These are phyloP conservation scores for Tetrahymena malaccensis DNA, from an alignment of 73 alveolate species.

Conservation along the genomic window DNA sequence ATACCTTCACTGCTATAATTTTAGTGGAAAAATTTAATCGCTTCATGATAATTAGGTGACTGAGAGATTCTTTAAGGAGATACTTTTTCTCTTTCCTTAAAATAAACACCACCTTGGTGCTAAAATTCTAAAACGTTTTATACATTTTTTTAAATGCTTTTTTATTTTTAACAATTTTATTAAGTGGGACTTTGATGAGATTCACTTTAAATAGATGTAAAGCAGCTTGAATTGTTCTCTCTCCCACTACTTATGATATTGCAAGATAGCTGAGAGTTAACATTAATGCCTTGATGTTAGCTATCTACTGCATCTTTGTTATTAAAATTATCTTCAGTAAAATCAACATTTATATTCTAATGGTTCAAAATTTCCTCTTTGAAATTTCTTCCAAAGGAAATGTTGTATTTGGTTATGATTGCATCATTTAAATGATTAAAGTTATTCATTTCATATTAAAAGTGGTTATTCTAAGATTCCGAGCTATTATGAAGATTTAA, in stretches of 20 bases:
- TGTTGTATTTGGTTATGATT: not conserved
- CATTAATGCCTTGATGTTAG: not conserved
- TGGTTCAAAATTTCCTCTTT: not conserved
- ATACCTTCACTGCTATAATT: not conserved
- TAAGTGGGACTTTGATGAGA: not conserved
- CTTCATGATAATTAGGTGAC: not conserved
- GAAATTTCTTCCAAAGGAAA: not conserved
- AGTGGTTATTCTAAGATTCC: too few species aligned
- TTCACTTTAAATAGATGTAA: not conserved
- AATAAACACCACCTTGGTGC: not conserved
- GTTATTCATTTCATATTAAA: not conserved
- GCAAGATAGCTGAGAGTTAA: not conserved
- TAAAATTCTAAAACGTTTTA: not conserved
- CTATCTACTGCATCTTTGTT: not conserved
- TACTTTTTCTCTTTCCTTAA: not conserved
- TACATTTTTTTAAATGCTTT: not conserved
- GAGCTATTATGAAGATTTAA: not conserved
- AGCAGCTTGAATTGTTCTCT: not conserved
- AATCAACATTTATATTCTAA: not conserved
- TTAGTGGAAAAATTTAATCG: not conserved
- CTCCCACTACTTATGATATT: not conserved
- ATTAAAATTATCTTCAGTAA: not conserved
- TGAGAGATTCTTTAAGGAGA: not conserved
- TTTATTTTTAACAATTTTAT: not conserved
- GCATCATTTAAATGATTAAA: not conserved